Base-by-base conservation (phyloP, 2,329 filamentous ascomycete species). In the Cytospora chrysosperma region DNA sequence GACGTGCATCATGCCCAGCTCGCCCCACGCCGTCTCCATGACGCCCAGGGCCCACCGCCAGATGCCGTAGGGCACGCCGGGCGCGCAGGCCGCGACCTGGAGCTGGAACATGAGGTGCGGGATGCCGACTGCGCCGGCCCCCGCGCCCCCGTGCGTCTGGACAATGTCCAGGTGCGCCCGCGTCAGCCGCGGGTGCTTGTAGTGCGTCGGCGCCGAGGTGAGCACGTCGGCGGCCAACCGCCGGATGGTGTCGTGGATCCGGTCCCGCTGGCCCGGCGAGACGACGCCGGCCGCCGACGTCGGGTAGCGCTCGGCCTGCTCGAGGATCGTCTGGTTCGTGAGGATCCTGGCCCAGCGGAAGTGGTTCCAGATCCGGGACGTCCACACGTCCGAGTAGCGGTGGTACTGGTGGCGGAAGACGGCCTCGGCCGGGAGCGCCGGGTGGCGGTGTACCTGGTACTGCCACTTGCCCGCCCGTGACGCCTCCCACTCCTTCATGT, bases 321-420 rank as follows among this genome's bases (percentile, higher is more conserved):
- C 75, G 12, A 83, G 71, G 15, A 88, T 78, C 50, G 78, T 75
- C 65, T 85, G 79, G 69, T 79, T 81, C 19, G 80, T 70, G 12
- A 87, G 72, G 27, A 86, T 81, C n/a, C 83, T 81, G 8, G 79
- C 78, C 78, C 83, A 86, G 27, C 86, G 83, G 68, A 83, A 86
- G 67, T 87, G 81, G 64, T 83, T 85, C 83, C 83, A 88, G 49
- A 83, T 77, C 27, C 82, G 78, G 10, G 81, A 82, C 21, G 79
- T 74, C 77, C 81, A 85, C 61, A 85, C 79, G 65, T 82, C 79
- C 19, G 73, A 72, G 68, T 88, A 88, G 26, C 78, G 71, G 69
- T 88, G 84, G 68, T 84, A 87, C 60, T 78, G 76, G 15, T 79
- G 78, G 21, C 79, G 76, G 65, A 85, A 86, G 59, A 84, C 76